A percentile compares a stretch with the other conserved stretches of the same genome.
Conservation (phyloP, 352 stramenopile genomes). For the Aphanomyces stellatus region DNA sequence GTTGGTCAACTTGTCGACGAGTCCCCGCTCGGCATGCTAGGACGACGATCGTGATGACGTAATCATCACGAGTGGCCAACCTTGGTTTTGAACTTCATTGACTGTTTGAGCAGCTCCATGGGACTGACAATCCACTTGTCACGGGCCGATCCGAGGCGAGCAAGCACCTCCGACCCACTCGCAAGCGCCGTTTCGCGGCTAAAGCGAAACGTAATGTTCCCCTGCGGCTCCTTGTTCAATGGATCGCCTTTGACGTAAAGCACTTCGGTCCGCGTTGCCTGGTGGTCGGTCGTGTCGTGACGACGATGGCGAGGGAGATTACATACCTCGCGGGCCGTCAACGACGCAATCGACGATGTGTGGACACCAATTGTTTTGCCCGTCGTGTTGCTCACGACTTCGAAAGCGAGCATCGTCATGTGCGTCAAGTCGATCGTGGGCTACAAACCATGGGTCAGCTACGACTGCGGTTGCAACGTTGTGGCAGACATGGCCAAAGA, state of each 20-base stretch:
- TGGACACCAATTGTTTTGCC: conserved; percentile 3
- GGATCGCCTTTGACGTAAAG: conserved; percentile 3
- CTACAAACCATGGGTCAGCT: background rate
- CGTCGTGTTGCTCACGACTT: conserved; percentile 9
- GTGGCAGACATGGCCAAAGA: conserved; percentile 11
- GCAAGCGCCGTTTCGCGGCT: background rate
- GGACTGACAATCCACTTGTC: conserved; percentile 15
- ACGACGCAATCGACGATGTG: background rate
- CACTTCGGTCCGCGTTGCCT: background rate
- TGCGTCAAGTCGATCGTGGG: background rate
- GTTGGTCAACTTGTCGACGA: background rate
- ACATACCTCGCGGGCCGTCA: background rate
- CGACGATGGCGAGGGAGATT: background rate
- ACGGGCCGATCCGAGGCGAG: background rate
- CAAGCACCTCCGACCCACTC: background rate
- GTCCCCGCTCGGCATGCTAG: conserved; percentile 7
- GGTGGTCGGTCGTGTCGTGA: background rate
- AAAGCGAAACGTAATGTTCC: conserved; percentile 3
- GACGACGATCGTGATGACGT: background rate
- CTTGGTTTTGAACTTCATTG: conserved; percentile 14
- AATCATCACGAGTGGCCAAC: background rate
- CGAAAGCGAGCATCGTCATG: conserved; percentile 7
- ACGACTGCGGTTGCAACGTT: no score
- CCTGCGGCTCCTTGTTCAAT: background rate
- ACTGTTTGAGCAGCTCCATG: background rate